phyloP scores from a whole-genome alignment of 2,329 filamentous ascomycete species.

The Sclerotinia glacialis region DNA sequence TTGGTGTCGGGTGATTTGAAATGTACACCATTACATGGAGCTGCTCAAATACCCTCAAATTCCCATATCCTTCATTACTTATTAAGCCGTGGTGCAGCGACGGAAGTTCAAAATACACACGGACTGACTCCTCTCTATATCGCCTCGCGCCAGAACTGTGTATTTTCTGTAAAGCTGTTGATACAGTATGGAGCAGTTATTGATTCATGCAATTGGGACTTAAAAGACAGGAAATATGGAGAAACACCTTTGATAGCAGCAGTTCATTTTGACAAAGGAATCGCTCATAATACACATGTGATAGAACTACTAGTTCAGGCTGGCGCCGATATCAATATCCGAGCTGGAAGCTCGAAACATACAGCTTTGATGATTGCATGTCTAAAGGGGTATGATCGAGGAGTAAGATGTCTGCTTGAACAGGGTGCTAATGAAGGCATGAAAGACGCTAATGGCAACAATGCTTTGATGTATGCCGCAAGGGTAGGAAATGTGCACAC shows the following conservation, averaged over 20 bases:
- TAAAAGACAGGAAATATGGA: conserved; percentile 20
- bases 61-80: conserved; percentile 11
- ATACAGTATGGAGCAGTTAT: conserved; percentile 11
- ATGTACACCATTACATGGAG: conserved; percentile 19
- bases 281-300: conserved; percentile 18
- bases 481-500: conserved; percentile 12
- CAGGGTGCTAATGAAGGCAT: conserved; percentile 14
- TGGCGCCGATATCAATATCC: conserved; percentile 16
- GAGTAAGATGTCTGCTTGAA: conserved; percentile 17
- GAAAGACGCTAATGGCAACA: conserved; percentile 14
- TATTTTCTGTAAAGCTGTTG: conserved; percentile 15
- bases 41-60: conserved; percentile 14
- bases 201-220: conserved; percentile 20
- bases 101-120: conserved; percentile 18
- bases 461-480: conserved; percentile 20
- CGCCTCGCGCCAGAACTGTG: conserved; percentile 20
- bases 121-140: conserved; percentile 21
- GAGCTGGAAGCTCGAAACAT: conserved; percentile 10
- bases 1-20: conserved; percentile 5
- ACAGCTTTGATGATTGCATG: conserved; percentile 21
- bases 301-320: conserved; percentile 20
- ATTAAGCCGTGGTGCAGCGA: conserved; percentile 17
- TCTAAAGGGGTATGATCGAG: conserved; percentile 17
- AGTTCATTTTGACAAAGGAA: conserved; percentile 20
- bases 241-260: conserved; percentile 23